Base-by-base conservation (phyloP, 1,284 basidiomycete species). In the Volvariella surrecta region DNA sequence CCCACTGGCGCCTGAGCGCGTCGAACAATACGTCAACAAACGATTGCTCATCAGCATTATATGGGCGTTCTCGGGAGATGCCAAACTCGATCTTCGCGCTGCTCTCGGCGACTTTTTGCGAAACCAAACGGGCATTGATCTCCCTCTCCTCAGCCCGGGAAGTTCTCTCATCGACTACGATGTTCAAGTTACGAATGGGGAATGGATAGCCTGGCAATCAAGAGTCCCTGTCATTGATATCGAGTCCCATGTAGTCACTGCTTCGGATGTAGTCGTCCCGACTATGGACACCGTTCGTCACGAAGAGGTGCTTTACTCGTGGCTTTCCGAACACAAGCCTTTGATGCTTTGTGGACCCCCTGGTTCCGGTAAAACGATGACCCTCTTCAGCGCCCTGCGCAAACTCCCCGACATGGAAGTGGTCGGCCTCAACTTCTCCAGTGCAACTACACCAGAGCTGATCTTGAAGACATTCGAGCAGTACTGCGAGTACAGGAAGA, bases 321-420 rank as follows among this genome's bases (percentile, higher is more conserved):
- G 95, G 94, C 72, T 99, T 2, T 94, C 93, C 0, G 97, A 99
- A 61, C 95, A 99, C 68, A 98, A 98, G 61, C 97, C 96, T 3
- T 75, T 99, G 45, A 90, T 99, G 81, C 77, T 99, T 17, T 99
- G 96, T 60, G 96, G 96, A 39, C 96, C 96, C 55, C 96, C 96
- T 4, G 96, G 96, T 57, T 98, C 95, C 18, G 96, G 96, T 32
- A 99, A 99, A 71, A 99, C 96, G 3, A 99, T 99, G 96, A 99
- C 97, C 0, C 71, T 99, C n/a, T 98, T 99, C 70, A 96, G 92
- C 52, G 96, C 97, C 3, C 76, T 99, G 24, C 84, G 96, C 45
- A 99, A 99, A 63, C 75, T 99, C 37, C 93, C 94, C 2, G 93
- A 99, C 62, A 93, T 99, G 83, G 96, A 99, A 59, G 92, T 99